phyloP scores from a whole-genome alignment of 1,284 basidiomycete species.

The Microbotryum saponariae region DNA sequence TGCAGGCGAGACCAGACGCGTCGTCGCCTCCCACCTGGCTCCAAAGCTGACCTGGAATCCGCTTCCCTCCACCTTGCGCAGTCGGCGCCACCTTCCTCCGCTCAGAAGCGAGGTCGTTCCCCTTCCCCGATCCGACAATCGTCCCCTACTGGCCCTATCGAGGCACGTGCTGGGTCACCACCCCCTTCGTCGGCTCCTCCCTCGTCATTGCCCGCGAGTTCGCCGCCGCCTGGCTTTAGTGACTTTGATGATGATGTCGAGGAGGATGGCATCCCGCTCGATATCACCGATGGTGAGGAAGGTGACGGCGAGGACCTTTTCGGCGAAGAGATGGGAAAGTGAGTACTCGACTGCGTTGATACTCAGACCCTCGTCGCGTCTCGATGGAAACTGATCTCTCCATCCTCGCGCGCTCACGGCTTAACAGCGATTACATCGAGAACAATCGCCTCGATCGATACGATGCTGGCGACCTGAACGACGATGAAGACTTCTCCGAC shows the following conservation, averaged over 20 bases:
- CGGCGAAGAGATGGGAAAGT: constrained; percentile 68
- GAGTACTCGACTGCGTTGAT: constrained; percentile 39
- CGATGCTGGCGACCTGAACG: constrained; percentile 78
- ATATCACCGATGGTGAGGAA: constrained; percentile 41
- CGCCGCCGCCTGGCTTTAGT: constrained; percentile 71
- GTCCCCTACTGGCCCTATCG: constrained; percentile 26
- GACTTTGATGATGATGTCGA: constrained; percentile 80
- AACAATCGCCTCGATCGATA: constrained; percentile 81
- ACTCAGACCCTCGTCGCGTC: neutral
- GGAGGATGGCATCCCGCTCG: constrained; percentile 38
- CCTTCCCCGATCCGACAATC: constrained; percentile 23
- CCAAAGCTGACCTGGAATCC: neutral
- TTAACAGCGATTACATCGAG: constrained; percentile 72
- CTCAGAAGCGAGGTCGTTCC: constrained; percentile 39
- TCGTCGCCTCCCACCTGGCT: too few relatives aligned
- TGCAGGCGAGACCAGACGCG: too few relatives aligned
- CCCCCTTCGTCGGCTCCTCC: constrained; percentile 43
- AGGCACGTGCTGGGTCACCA: constrained; percentile 29
- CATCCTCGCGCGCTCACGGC: neutral
- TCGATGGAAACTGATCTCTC: neutral
- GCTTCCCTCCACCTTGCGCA: neutral
- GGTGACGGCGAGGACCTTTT: constrained; percentile 88
- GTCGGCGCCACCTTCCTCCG: constrained; percentile 21
- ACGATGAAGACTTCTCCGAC: constrained; percentile 61
- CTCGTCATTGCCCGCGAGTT: constrained; percentile 69